Conservation (phyloP, 1,139 yeast species). For the Debaryomycetaceae sp. region DNA sequence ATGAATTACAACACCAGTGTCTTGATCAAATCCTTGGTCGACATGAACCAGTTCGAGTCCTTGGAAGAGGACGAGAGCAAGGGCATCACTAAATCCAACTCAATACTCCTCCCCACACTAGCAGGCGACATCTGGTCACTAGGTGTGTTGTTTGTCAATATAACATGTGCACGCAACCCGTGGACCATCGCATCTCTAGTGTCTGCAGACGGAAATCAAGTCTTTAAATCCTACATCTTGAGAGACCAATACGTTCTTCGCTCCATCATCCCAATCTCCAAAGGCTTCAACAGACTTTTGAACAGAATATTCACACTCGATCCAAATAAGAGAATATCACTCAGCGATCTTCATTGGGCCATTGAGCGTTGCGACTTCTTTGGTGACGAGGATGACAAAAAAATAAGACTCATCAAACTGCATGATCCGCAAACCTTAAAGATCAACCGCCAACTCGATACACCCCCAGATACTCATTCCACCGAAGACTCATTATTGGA, state of each 20-base stretch:
- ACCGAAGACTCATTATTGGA: background rate
- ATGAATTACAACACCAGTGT: constrained; percentile 41
- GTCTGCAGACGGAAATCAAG: constrained; percentile 52
- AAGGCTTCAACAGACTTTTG: constrained; percentile 56
- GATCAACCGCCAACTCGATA: background rate
- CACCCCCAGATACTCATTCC: background rate
- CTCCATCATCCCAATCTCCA: constrained; percentile 62
- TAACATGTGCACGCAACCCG: constrained; percentile 83
- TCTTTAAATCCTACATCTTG: constrained; percentile 47
- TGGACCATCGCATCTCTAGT: constrained; percentile 77
- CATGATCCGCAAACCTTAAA: background rate
- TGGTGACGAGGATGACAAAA: constrained; percentile 14
- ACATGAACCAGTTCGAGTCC: constrained; percentile 27
- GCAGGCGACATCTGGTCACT: constrained; percentile 90
- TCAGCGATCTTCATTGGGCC: constrained; percentile 44
- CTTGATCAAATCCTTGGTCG: constrained; percentile 25
- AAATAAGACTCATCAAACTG: background rate
- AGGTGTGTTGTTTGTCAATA: constrained; percentile 75
- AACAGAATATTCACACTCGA: constrained; percentile 54
- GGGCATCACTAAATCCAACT: constrained; percentile 16
- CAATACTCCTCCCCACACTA: constrained; percentile 55
- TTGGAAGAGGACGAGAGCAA: constrained; percentile 12
- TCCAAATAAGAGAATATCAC: constrained; percentile 60
- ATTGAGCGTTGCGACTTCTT: constrained; percentile 41
- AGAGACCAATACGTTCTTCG: constrained; percentile 26